Evolutionary conservation across 352 stramenopile genomes (phyloP).

Genomic region (Pythium myriotylum): DNA sequence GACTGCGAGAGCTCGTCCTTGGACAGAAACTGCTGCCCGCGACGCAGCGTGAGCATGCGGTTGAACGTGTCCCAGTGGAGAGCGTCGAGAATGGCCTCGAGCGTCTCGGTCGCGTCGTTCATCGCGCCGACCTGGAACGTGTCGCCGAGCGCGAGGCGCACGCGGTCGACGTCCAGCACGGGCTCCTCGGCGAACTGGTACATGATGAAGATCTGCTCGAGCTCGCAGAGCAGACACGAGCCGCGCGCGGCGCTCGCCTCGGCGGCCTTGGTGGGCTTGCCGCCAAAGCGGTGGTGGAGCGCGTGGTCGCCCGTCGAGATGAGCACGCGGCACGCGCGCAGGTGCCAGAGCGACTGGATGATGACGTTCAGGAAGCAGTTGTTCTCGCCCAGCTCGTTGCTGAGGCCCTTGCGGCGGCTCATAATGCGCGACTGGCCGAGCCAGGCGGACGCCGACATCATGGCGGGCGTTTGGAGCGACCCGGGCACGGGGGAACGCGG

Average conservation of each 20-base stretch:
- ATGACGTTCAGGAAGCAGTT: constrained; percentile 93
- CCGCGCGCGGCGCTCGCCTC: constrained; percentile 2
- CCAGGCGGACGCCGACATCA: constrained; percentile 19
- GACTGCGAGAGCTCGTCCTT: constrained; percentile 54
- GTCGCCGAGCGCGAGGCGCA: constrained; percentile 61
- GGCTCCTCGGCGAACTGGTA: constrained; percentile 84
- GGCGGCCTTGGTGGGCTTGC: constrained; percentile 35
- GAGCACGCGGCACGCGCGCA: no score
- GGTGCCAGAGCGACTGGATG: constrained; percentile 91
- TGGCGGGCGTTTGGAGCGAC: not conserved
- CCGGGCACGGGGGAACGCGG: not conserved
- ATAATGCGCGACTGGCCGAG: constrained; percentile 33
- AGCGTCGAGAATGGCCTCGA: constrained; percentile 83
- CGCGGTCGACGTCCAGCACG: constrained; percentile 74
- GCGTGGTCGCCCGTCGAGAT: constrained; percentile 81
- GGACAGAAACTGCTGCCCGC: constrained; percentile 24
- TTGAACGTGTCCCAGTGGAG: no score
- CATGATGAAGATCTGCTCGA: constrained; percentile 85
- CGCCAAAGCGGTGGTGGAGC: constrained; percentile 62
- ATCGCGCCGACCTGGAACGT: constrained; percentile 80
- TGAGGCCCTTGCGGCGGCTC: constrained; percentile 79
- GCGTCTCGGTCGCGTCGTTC: constrained; percentile 86
- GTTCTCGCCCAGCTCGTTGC: constrained; percentile 84
- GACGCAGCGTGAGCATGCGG: no score
- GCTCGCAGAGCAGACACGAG: constrained; percentile 77